Evolutionary conservation across 116 monocot species (phyloP), one percentile per base, ranked within the genome.

Genomic region (Papilionanthe hybrid): DNA sequence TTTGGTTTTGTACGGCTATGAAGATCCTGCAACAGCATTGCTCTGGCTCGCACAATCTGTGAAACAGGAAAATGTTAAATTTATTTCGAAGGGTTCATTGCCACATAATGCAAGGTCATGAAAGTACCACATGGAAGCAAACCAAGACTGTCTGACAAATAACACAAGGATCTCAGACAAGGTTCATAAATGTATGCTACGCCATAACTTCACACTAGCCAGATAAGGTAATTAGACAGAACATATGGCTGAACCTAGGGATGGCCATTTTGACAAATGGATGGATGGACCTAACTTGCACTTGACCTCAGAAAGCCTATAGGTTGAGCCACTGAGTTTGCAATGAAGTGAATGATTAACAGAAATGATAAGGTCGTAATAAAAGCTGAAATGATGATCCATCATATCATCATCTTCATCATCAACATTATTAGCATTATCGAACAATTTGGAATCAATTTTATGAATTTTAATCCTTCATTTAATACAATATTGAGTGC

Each of bases 21-120:
- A 55, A 88, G 76, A 63, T 90, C 88, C 48, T 89, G 90, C 41
- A 94, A 77, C 75, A 91, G 65, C 81, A 82, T 79, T 20, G 78
- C 86, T 83, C 93, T 89, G 32, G 99, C 90, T 78, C 93, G 89
- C 42, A 93, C 81, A 74, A 94, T 93, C 98, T 98, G 85, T 49
- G 28, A 50, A 75, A 7, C 13, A 49, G 23, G 12, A 48, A 15
- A 75, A 75, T 73, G 22, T 9, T 73, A 73, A 7, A 1, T 4
- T 42, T 73, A 37, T 71, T 71, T 32, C 32, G 17, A 5, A 11
- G 12, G 13, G 37, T 37, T 5, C 15, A 71, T 37, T 37, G 71
- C 11, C 5, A n/a, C 71, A 71, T 32, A 11, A 53, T 17, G 53
- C 27, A 65, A 25, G 8, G 27, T 65, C 25, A 25, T 25, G 25